Evolutionary conservation across 1,284 basidiomycete species (phyloP), one percentile per base, ranked within the genome.

Genomic region (Leccinum pallidistipes): DNA sequence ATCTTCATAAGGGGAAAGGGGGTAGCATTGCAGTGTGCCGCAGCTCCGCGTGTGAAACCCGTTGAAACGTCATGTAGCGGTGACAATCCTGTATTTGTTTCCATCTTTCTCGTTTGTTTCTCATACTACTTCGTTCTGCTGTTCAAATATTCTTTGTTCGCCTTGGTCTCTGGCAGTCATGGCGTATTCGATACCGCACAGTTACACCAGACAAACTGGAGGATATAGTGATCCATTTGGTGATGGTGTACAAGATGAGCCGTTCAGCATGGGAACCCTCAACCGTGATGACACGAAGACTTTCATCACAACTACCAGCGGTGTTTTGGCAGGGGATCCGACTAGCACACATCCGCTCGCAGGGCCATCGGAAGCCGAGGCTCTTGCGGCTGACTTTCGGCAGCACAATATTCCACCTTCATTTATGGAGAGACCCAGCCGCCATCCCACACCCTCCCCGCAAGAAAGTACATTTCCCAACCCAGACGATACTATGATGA

Each of bases 341-440:
- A 54, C 61, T 10, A 50, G 32, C 36, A 24, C 36, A 24, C 55
- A 51, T 54, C 49, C 43, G 16, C 49, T 54, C 32, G 49, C 56
- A n/a, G 64, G 61, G 29, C 66, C 61, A 49, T 66, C 70, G 11
- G 65, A 68, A 14, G 71, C 71, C 9, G 70, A 72, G 55, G 64
- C 55, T 3, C 27, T 76, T 58, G 74, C 61, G 55, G 65, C 69
- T 63, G 65, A 69, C 61, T 74, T 74, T 55, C 68, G 65, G 59
- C 68, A 69, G 21, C 51, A 62, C 12, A 63, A 57, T 34, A 24
- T 53, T n/a, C 65, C 62, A 21, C 59, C 72, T 4, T 54, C 52
- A 6, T 57, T 52, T 47, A 47, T 55, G 40, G 58, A 62, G 24
- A 52, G 6, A 29, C 63, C 59, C 27, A 51, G 50, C 49, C 66